Base-by-base conservation (phyloP, 2,329 filamentous ascomycete genomes). In the Chrysosporium keratinophilum region DNA sequence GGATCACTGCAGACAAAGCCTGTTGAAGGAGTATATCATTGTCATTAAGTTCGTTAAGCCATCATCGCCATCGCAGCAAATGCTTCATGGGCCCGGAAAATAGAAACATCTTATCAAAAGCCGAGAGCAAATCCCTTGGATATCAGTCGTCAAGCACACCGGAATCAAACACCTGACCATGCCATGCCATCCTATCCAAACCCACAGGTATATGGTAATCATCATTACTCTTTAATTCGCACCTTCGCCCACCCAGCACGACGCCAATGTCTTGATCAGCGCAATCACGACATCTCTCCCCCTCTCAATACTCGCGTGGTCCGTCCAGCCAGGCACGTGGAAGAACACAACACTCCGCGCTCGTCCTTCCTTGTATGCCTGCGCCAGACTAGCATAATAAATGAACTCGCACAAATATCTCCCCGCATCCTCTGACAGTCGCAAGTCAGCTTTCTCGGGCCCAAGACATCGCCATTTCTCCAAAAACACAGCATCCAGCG, bases 351-450 rank as follows among this genome's bases (percentile, higher is more conserved):
- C 80, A 44, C 67, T 72, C n/a, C 67, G 63, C 45, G 66, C 61
- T 19, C 62, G 60, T 2, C 64, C 62, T 41, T 66, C 62, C 54
- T 59, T 61, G 14, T 60, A 57, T 14, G 67, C 68, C 41, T 62
- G 57, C 4, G 83, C 75, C 60, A 88, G 67, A 57, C 81, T 85
- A 5, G 80, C 81, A 68, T 82, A 88, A 67, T 85, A 87, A 60
- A 85, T 88, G 63, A 87, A 90, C 64, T 90, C 86, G 68, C 86
- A 90, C 14, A 89, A 73, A 66, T 84, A 90, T 17, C 77, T 78
- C 2, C 86, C 86, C 0, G 86, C 81, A 59, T 90, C 83, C 42
- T 82, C 77, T 0, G 84, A 88, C 39, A 85, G 71, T 33, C 80
- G 76, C 6, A 76, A 61, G 56, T 75, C 71, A 11, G 64, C 59